Base-by-base conservation (phyloP, 1,284 basidiomycete species). In the Leccinum subrobustum region DNA sequence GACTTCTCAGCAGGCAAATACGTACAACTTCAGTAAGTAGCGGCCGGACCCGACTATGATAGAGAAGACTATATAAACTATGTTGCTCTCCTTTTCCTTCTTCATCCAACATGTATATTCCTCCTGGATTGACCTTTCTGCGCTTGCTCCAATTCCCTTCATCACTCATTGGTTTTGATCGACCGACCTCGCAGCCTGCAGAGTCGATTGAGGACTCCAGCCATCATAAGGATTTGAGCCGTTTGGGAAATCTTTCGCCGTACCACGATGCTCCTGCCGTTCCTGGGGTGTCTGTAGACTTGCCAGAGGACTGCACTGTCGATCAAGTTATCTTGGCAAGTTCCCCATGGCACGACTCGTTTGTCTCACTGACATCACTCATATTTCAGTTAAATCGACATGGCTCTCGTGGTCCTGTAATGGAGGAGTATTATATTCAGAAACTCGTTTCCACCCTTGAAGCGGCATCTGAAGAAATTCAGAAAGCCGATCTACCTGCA, bases 301-400 rank as follows among this genome's bases (percentile, higher is more conserved):
- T 81, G 7, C 79, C 80, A 11, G 70, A 64, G 7, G 79, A 79
- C 62, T 82, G 79, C 62, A 71, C 61, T 37, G 77, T 82, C 39
- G 74, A 78, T 35, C 78, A 78, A 68, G 77, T 80, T 61, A 72
- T 79, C 66, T 64, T 78, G 66, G 69, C 65, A 55, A 60, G 69
- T 37, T 44, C 29, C 52, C 23, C n/a, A 27, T 6, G 11, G 9
- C 12, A 20, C 25, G 14, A 2, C 47, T 14, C 11, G 23, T 25
- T 50, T n/a, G 20, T 18, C 48, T n/a, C 5, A 2, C 8, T 27
- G 3, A 18, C 3, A 9, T 16, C 12, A 48, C 9, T 25, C 16
- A 29, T 7, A 39, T 25, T 3, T 2, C 11, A 67, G 68, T 27
- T 67, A 6, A 61, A 70, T 16, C 60, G 64, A 1, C 68, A 67